Evolutionary conservation across 1,284 basidiomycete species (phyloP).

Genomic region (Ustilago crameri): DNA sequence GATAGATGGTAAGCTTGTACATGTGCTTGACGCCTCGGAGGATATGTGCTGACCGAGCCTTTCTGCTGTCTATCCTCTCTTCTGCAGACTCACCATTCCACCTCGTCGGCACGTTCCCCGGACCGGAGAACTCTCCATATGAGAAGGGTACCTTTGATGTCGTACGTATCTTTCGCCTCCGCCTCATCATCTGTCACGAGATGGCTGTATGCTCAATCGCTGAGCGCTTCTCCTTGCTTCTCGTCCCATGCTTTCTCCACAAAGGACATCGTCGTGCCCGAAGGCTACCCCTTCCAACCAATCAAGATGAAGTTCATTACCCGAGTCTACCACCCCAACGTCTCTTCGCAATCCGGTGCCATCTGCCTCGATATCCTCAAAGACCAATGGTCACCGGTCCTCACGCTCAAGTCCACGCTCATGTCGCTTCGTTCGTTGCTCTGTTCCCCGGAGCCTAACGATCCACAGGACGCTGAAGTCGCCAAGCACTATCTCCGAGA

Average conservation of each 20-base stretch:
- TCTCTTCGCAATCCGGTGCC: conserved; percentile 91
- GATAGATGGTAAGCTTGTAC: conserved; percentile 73
- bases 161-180: conserved; percentile 71
- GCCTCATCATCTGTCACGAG: not conserved
- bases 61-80: too few species aligned
- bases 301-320: conserved; percentile 81
- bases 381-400: conserved; percentile 69
- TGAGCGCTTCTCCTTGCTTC: not conserved
- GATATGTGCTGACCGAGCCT: not conserved
- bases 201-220: not conserved
- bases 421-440: conserved; percentile 94
- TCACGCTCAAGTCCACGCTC: conserved; percentile 92
- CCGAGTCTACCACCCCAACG: conserved; percentile 96
- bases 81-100: conserved; percentile 45
- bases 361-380: conserved; percentile 86
- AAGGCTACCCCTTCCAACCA: conserved; percentile 91
- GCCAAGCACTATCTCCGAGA: conserved; percentile 95
- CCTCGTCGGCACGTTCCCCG: conserved; percentile 52
- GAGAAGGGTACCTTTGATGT: conserved; percentile 93
- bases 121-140: conserved; percentile 82
- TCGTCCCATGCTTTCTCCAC: not conserved
- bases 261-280: conserved; percentile 93
- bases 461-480: conserved; percentile 93
- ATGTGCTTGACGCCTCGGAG: not conserved
- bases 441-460: conserved; percentile 95